Base-by-base conservation (phyloP, 2,329 filamentous ascomycete species). In the Xylariaceae sp. region DNA sequence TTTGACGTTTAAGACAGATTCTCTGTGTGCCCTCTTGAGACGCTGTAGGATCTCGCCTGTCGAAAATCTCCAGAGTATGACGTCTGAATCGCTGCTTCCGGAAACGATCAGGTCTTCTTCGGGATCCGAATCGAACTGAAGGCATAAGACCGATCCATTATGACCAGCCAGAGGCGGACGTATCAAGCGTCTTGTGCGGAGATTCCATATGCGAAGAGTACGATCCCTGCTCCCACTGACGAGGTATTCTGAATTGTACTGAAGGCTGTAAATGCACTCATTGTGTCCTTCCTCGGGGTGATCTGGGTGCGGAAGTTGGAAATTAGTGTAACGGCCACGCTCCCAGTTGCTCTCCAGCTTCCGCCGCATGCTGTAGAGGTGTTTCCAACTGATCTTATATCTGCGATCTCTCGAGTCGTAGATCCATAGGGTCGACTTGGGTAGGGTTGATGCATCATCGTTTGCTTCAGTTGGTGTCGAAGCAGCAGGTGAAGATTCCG, bases 241-340 rank as follows among this genome's bases (percentile, higher is more conserved):
- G 8, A 99, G 82, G 72, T 89, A 95, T 62, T 92, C 88, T 1
- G 88, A 83, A 51, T 89, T 89, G 69, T 94, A 96, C 72, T 99
- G 94, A 50, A 99, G 87, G 2, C 91, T 94, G 74, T 99, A 99
- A 11, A 99, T 92, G 72, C 93, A 98, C 70, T 98, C 94, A 17
- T 82, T 83, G 71, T 99, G 95, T 1, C 91, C 91, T 71, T 98
- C 94, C 28, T 90, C 82, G 1, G 87, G 86, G 67, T 92, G 82
- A 33, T 86, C 82, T 0, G 92, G 92, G 68, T 96, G 92, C 0
- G 95, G 95, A 1, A 99, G 82, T 71, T 96, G 92, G 68, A 98
- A 98, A 62, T 93, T 96, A 3, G 82, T 86, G 71, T 84, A 96
- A 56, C 87, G 88, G 3, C 91, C 93, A 17, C 87, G 82, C 57